A percentile compares a stretch with the other conserved stretches of the same genome.
Conservation (phyloP, 257 asterid genomes). For the Nicotiana obtusifolia region DNA sequence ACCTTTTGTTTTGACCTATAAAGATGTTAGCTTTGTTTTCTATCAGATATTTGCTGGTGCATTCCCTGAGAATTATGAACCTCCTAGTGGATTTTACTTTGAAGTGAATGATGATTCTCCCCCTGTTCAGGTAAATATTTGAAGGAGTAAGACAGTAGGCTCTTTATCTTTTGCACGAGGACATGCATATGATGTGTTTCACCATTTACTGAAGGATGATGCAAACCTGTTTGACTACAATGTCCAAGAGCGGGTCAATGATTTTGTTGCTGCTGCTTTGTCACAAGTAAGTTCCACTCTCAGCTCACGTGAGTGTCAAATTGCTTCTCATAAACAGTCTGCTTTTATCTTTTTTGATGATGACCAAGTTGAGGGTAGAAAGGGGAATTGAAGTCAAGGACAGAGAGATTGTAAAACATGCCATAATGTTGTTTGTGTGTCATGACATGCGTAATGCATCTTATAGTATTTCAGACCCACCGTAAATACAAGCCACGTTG, state of each 20-base stretch:
- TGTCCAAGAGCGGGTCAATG: constrained; percentile 87
- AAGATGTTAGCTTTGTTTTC: not conserved
- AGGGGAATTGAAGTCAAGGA: not conserved
- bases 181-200: constrained; percentile 14
- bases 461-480: not conserved
- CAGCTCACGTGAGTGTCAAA: not conserved
- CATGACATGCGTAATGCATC: not conserved
- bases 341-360: not conserved
- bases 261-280: constrained; percentile 89
- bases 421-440: not conserved
- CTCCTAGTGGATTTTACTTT: constrained; percentile 75
- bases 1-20: not conserved
- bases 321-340: not conserved
- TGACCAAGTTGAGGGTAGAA: not conserved
- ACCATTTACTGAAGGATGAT: constrained; percentile 58
- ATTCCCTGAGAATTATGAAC: constrained; percentile 85
- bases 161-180: constrained; percentile 8
- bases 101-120: constrained; percentile 76
- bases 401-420: not conserved
- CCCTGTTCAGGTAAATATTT: constrained; percentile 66
- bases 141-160: not conserved
- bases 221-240: constrained; percentile 68
- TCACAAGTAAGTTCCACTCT: constrained; percentile 40
- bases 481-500: not conserved
- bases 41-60: constrained; percentile 92